Percentiles rank a stretch among this genome's conserved stretches.
phyloP scores from a whole-genome alignment of 2,329 filamentous ascomycete species.

The Truncatella angustata region DNA sequence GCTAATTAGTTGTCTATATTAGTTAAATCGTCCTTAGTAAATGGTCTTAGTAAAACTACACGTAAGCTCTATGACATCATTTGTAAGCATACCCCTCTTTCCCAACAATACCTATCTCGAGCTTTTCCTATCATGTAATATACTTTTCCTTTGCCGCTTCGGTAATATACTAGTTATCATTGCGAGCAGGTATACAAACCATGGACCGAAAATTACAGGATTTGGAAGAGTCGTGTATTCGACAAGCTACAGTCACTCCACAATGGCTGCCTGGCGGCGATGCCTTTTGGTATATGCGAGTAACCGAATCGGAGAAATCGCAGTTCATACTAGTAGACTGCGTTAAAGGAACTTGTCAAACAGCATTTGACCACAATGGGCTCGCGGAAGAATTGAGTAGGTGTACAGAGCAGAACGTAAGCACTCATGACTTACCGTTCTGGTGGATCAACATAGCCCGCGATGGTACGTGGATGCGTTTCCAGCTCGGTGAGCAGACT shows the following conservation, averaged over 20 bases:
- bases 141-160: neutral
- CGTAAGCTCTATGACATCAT: neutral
- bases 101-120: neutral
- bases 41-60: too few relatives aligned
- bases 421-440: neutral
- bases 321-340: conserved; percentile 1
- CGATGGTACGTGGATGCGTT: neutral
- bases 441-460: conserved; percentile 4
- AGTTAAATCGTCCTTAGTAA: too few relatives aligned
- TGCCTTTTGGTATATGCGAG: neutral
- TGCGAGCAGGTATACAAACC: neutral
- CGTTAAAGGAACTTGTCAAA: neutral
- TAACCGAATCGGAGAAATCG: neutral
- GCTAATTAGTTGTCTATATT: too few relatives aligned
- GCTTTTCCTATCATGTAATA: neutral
- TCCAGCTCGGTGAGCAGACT: neutral
- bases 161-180: neutral
- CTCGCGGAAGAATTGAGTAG: neutral
- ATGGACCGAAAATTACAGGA: neutral
- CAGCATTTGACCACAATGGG: neutral
- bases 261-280: neutral
- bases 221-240: neutral
- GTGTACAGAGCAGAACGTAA: neutral
- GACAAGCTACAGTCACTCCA: neutral
- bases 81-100: neutral